Evolutionary conservation across 2,329 filamentous ascomycete genomes (phyloP), one percentile per base, ranked within the genome.

Genomic region (Xylariaceae sp.): DNA sequence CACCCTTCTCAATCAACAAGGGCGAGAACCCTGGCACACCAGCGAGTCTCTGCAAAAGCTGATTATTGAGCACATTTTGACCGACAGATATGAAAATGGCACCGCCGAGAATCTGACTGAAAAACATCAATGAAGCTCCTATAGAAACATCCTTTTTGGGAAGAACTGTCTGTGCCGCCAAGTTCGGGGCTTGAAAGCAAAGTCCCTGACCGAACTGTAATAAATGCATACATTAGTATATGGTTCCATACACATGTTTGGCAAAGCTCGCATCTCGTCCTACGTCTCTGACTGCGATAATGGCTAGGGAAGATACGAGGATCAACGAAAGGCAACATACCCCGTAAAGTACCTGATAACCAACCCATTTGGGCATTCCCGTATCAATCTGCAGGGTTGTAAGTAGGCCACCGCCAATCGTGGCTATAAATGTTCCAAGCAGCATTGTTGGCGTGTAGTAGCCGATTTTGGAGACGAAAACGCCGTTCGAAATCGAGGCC

Each of bases 151-250:
- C 76, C 10, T 59, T 59, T 13, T 42, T 64, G n/a, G 67, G 64
- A 13, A 78, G 70, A 9, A 79, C 76, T 1, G 74, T 76, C 61
- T 80, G 77, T 8, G 73, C 76, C 0, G 74, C 77, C n/a, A 79
- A 61, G 50, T 75, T 76, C 3, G 77, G 74, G 6, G 71, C 71
- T 63, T 80, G 77, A 53, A 77, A 72, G 20, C 67, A 66, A 16
- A 68, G 58, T n/a, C 77, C 77, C 56, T 64, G n/a, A 74, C 78
- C 29, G 72, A 67, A 44, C 78, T 77, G 55, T 9, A 41, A 24
- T 3, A 16, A 32, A 11, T 8, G 55, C 9, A 42, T 15, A 7
- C 37, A 29, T 58, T 33, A 58, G 52, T 26, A 32, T 39, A 33
- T 37, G 33, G 15, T 10, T 23, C 10, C 13, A 26, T 42, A 3